phyloP scores from a whole-genome alignment of 2,329 filamentous ascomycete genomes.

The Colletotrichum cereale region DNA sequence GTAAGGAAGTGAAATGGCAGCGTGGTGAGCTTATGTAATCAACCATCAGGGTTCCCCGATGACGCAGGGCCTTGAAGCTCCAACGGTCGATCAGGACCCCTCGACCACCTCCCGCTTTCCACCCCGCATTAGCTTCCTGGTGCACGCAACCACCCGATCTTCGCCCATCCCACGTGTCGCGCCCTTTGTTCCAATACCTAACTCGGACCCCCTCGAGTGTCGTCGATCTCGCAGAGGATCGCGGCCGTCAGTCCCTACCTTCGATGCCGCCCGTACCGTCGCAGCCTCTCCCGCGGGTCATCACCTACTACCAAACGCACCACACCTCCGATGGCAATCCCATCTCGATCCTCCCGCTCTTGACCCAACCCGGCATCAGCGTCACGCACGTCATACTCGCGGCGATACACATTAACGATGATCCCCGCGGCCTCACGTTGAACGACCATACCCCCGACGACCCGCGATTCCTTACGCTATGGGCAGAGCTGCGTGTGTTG shows the following conservation, averaged over 20 bases:
- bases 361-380: slow-evolving; percentile 60
- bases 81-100: not conserved
- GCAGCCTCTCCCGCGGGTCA: slow-evolving; percentile 59
- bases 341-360: slow-evolving; percentile 66
- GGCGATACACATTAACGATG: slow-evolving; percentile 84
- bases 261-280: slow-evolving; percentile 39
- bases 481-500: slow-evolving; percentile 80
- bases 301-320: slow-evolving; percentile 68
- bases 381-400: slow-evolving; percentile 88
- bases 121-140: slow-evolving; percentile 5
- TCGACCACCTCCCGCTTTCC: not conserved
- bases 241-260: not conserved
- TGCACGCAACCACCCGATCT: slow-evolving; percentile 2
- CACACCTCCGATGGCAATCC: slow-evolving; percentile 58
- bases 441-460: slow-evolving; percentile 83
- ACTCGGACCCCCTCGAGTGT: not conserved
- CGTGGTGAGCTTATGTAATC: slow-evolving; percentile 9
- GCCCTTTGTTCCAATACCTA: not conserved
- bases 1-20: no score
- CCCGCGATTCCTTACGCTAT: slow-evolving; percentile 77
- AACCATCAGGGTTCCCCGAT: not conserved
- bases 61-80: slow-evolving; percentile 1
- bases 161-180: slow-evolving; percentile 14
- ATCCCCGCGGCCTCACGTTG: slow-evolving; percentile 76
- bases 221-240: slow-evolving; percentile 9